phyloP scores from a whole-genome alignment of 441 rosid genomes.

The Pelargonium citronellum region DNA sequence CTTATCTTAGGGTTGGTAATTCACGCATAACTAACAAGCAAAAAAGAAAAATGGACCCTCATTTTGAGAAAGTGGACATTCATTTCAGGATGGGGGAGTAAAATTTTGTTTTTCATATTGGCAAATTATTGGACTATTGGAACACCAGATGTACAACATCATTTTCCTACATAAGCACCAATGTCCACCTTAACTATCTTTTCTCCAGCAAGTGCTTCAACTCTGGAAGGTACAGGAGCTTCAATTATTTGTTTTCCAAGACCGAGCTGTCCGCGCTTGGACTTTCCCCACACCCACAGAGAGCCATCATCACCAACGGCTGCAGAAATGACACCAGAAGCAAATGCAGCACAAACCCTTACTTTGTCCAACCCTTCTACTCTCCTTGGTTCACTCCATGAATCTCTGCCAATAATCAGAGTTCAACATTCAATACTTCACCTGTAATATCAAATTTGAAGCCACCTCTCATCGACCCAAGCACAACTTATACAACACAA shows the following conservation, averaged over 20 bases:
- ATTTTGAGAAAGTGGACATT: too few relatives aligned
- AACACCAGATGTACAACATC: background rate
- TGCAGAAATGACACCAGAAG: conserved; percentile 85
- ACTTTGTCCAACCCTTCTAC: conserved; percentile 60
- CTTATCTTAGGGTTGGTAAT: too few relatives aligned
- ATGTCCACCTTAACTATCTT: conserved; percentile 64
- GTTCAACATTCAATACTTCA: background rate
- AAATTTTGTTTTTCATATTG: background rate
- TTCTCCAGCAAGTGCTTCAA: conserved; percentile 55
- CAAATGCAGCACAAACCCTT: conserved; percentile 50
- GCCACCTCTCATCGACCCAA: background rate
- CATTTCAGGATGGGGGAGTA: too few relatives aligned
- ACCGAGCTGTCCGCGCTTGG: conserved; percentile 96
- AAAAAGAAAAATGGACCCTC: too few relatives aligned
- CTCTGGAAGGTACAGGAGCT: conserved; percentile 55
- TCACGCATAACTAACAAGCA: too few relatives aligned
- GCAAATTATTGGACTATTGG: background rate
- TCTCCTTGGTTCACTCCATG: conserved; percentile 59
- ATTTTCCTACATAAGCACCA: conserved; percentile 25
- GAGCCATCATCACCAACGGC: conserved; percentile 74
- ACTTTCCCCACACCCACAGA: conserved; percentile 93
- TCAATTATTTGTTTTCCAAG: conserved; percentile 60
- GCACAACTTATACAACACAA: background rate
- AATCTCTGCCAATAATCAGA: conserved; percentile 29
- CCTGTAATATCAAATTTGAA: conserved; percentile 2